phyloP scores from a whole-genome alignment of 345 rosid genomes.

The Cardamine occulta region DNA sequence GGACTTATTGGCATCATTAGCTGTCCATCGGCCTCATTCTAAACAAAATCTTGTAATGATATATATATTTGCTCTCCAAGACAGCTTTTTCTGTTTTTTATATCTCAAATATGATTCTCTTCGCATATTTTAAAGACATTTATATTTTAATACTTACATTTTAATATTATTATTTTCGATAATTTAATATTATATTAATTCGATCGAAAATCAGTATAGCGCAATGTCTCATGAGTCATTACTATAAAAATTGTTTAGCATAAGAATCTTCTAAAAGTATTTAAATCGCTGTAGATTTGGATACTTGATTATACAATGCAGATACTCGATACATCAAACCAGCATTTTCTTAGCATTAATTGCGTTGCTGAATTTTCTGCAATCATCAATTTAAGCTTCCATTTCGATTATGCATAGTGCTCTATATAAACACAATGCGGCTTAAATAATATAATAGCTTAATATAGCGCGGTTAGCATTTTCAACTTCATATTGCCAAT shows the following conservation, averaged over 20 bases:
- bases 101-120: background rate
- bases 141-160: background rate
- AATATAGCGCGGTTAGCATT: slow-evolving; percentile 1
- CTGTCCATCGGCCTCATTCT: slow-evolving; percentile 34
- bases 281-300: background rate
- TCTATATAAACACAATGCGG: background rate
- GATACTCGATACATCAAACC: background rate
- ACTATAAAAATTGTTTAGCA: background rate
- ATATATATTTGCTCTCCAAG: slow-evolving; percentile 26
- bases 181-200: background rate
- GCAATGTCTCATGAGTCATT: background rate
- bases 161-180: background rate
- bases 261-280: background rate
- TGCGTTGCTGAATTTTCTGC: background rate
- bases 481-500: background rate
- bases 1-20: slow-evolving; percentile 29
- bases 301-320: background rate
- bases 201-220: background rate
- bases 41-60: background rate
- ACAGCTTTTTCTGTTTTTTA: slow-evolving; percentile 8
- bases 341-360: slow-evolving; percentile 1
- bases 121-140: background rate
- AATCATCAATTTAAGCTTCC: background rate
- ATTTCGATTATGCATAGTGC: background rate
- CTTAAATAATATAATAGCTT: slow-evolving; percentile 4